Base-by-base conservation (phyloP, 305 asterid species). In the Fraxinus platypoda region DNA sequence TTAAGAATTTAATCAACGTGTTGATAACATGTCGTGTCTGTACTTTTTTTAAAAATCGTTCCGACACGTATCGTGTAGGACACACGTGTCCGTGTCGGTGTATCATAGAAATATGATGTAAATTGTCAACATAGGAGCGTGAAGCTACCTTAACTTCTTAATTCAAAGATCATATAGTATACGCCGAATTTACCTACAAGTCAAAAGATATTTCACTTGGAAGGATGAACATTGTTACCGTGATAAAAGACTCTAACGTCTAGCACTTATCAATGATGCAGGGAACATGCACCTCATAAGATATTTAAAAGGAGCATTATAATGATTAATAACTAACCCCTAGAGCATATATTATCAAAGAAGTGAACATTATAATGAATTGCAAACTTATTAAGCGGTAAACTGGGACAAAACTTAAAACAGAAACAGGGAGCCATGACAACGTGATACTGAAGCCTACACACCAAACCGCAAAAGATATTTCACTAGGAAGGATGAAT, bases 181-280 rank as follows among this genome's bases (percentile, higher is more conserved):
- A 90, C 95, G 93, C 93, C 95, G 90, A 94, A 77, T 82, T 88
- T 89, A 90, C 97, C 98, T 95, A 94, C 98, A 95, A 93, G 92
- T 85, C 89, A 91, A 89, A 89, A 94, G 92, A 92, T 83, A 88
- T 87, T 83, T 94, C 90, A 94, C 92, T 91, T 91, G 94, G 97
- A 86, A 89, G 92, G 86, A 88, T 85, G 93, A 92, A 90, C 87
- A 89, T 77, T 80, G 83, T 64, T 64, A 84, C 90, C 84, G 84
- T 85, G 80, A 88, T 72, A 75, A 23, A 83, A 89, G 78, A 86
- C 82, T 86, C 57, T 59, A 62, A 83, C 31, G 11, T 62, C 33
- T 62, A 62, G 71, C 31, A 62, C 3, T 62, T 62, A 21, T 62
- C 31, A 21, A 62, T 62, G 71, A 62, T 64, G 25, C 73, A 11